Evolutionary conservation across 768 basidiomycete genomes (phyloP).

Genomic region (Porphyrellus cyaneotinctus): DNA sequence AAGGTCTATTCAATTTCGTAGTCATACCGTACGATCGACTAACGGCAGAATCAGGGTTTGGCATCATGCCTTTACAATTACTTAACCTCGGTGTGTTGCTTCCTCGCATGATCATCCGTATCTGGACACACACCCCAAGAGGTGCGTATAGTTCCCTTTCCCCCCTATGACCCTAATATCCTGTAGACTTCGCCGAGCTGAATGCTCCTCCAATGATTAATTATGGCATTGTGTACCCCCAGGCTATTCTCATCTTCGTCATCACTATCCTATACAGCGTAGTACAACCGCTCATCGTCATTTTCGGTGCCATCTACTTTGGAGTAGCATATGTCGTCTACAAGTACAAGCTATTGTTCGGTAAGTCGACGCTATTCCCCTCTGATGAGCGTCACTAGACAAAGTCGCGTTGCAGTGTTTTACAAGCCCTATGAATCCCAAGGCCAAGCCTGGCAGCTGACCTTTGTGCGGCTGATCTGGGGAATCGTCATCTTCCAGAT

Average conservation of each 20-base stretch:
- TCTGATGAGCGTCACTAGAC: background rate
- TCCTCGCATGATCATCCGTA: constrained; percentile 66
- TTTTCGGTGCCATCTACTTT: constrained; percentile 95
- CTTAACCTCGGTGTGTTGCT: constrained; percentile 88
- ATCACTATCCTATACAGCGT: constrained; percentile 95
- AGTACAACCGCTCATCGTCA: constrained; percentile 89
- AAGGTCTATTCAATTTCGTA: constrained; percentile 44
- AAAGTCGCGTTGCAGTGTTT: constrained; percentile 59
- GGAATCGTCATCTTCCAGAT: constrained; percentile 89
- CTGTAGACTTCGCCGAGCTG: constrained; percentile 86
- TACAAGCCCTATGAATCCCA: constrained; percentile 98
- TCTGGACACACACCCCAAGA: constrained; percentile 84
- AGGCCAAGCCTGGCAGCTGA: constrained; percentile 97
- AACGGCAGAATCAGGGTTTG: constrained; percentile 52
- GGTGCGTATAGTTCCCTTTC: constrained; percentile 42
- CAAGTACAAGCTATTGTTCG: constrained; percentile 96
- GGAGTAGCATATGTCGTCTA: constrained; percentile 95
- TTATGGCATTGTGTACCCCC: constrained; percentile 95
- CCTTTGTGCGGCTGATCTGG: constrained; percentile 89
- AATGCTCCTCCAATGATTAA: constrained; percentile 99
- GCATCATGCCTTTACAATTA: constrained; percentile 93
- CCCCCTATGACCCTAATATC: background rate
- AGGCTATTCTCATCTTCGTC: constrained; percentile 93
- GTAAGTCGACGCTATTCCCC: constrained; percentile 41
- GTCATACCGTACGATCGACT: background rate